phyloP scores from a whole-genome alignment of 192 early-diverging fungal genomes.

The Coemansia pectinata region DNA sequence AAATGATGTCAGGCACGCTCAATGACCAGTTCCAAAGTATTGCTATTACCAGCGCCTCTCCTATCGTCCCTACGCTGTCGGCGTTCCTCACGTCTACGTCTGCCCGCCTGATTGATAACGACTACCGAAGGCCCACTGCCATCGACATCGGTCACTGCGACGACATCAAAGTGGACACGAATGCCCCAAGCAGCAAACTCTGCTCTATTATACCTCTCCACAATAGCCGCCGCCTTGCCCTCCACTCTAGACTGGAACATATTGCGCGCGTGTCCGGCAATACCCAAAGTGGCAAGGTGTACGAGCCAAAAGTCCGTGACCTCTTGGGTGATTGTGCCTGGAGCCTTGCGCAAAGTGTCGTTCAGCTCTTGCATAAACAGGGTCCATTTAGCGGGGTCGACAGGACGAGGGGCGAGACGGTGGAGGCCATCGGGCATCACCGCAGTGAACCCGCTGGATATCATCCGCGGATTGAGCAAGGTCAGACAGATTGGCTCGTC shows the following conservation, averaged over 20 bases:
- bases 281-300: slow-evolving; percentile 26
- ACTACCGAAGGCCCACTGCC: neutral
- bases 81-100: neutral
- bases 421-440: slow-evolving; percentile 14
- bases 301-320: slow-evolving; percentile 32
- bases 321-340: slow-evolving; percentile 22
- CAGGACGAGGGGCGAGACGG: slow-evolving; percentile 2
- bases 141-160: neutral
- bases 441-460: slow-evolving; percentile 32
- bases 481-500: slow-evolving; percentile 8
- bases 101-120: neutral
- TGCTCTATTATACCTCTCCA: slow-evolving; percentile 29
- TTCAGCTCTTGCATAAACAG: slow-evolving; percentile 35
- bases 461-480: slow-evolving; percentile 23
- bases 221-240: slow-evolving; percentile 14
- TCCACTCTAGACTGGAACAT: slow-evolving; percentile 18
- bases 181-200: slow-evolving; percentile 34
- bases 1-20: neutral
- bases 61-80: neutral
- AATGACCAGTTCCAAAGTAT: slow-evolving; percentile 3
- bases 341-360: slow-evolving; percentile 22
- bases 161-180: slow-evolving; percentile 8
- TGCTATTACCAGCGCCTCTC: neutral
- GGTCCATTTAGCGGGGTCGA: slow-evolving; percentile 13
- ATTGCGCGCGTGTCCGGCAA: slow-evolving; percentile 11